phyloP scores from a whole-genome alignment of 1,284 basidiomycete species.

The Flammula alnicola region DNA sequence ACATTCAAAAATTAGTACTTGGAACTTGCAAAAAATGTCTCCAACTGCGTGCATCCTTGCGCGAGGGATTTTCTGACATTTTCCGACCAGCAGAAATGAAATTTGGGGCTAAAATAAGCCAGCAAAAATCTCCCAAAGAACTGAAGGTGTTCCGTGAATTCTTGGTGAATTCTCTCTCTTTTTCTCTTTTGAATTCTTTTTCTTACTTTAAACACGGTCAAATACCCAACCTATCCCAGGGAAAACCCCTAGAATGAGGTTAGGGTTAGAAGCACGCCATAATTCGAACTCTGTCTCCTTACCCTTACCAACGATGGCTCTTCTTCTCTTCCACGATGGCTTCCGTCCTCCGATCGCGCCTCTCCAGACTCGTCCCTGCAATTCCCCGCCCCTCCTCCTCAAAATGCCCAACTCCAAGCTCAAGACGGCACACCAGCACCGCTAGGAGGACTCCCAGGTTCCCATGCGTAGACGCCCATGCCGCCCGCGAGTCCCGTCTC shows the following conservation, averaged over 20 bases:
- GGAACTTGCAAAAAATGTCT: no score
- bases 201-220: no score
- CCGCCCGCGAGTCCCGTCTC: slow-evolving; percentile 63
- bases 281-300: slow-evolving; percentile 10
- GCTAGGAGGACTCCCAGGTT: slow-evolving; percentile 48
- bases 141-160: no score
- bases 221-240: no score
- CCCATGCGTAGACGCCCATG: slow-evolving; percentile 80
- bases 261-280: slow-evolving; percentile 30
- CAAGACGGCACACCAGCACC: background rate
- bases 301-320: slow-evolving; percentile 1
- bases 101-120: no score
- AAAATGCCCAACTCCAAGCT: slow-evolving; percentile 9
- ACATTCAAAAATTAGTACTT: no score
- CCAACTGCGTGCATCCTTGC: no score
- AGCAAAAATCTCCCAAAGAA: no score
- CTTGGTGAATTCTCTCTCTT: no score
- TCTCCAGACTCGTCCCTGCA: slow-evolving; percentile 2
- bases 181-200: no score
- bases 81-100: no score
- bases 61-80: no score
- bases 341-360: slow-evolving; percentile 11
- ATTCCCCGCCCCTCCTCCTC: slow-evolving; percentile 14
- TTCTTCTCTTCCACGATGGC: slow-evolving; percentile 23
- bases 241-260: slow-evolving; percentile 15